Conservation (phyloP, 1,139 yeast genomes). For the Eremothecium gossypii region DNA sequence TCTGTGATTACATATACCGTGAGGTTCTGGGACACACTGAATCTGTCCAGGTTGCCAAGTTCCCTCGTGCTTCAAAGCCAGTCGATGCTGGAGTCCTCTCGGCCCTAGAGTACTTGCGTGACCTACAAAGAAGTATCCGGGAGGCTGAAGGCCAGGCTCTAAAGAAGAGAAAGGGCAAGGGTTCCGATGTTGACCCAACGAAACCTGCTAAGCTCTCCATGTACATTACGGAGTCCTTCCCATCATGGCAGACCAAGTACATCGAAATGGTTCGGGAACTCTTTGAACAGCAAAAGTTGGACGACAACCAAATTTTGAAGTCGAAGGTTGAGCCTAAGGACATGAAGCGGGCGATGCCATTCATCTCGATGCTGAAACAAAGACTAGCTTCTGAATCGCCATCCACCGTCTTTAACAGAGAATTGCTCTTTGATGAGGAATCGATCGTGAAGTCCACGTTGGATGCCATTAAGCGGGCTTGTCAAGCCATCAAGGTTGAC, state of each 20-base stretch:
- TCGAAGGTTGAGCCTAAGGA: constrained; percentile 58
- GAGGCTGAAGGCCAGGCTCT: constrained; percentile 83
- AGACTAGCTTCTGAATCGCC: constrained; percentile 62
- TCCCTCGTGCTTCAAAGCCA: constrained; percentile 68
- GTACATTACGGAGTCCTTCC: constrained; percentile 74
- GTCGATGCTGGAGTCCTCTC: constrained; percentile 54
- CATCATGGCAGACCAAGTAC: constrained; percentile 91
- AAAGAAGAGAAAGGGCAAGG: constrained; percentile 86
- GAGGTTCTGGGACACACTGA: constrained; percentile 58
- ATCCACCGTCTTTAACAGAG: constrained; percentile 74
- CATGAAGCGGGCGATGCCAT: constrained; percentile 97
- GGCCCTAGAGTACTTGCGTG: constrained; percentile 70
- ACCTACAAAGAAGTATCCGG: constrained; percentile 72
- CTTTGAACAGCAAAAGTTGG: constrained; percentile 52
- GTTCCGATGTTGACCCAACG: constrained; percentile 59
- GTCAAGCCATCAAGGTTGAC: constrained; percentile 45
- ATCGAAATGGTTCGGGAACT: constrained; percentile 76
- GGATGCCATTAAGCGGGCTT: constrained; percentile 50
- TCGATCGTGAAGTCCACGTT: constrained; percentile 52
- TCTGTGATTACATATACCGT: constrained; percentile 80
- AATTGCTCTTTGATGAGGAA: constrained; percentile 71
- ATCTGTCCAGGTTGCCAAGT: constrained; percentile 62
- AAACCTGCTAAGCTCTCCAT: constrained; percentile 67
- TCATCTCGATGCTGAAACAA: constrained; percentile 74
- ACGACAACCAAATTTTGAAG: constrained; percentile 53